These are phyloP conservation scores for Sugiyamaella boreocaroliniensis DNA, from an alignment of 805 yeast species.

Conservation along the genomic window DNA sequence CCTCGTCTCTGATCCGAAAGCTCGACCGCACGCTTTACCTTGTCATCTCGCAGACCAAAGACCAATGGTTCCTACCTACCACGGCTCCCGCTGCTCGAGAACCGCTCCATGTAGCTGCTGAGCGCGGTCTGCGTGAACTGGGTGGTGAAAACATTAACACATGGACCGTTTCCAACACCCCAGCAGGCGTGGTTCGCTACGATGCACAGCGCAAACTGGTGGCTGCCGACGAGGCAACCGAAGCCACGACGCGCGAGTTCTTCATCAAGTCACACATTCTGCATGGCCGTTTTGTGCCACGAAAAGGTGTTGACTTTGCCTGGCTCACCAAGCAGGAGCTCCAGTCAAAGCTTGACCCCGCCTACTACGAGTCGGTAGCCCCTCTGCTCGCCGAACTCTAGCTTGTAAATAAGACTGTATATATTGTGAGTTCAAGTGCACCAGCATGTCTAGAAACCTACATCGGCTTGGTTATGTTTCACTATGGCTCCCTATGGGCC, in stretches of 20 bases:
- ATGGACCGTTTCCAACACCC: conserved; percentile 87
- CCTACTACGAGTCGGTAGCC: conserved; percentile 49
- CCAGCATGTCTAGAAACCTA: background rate
- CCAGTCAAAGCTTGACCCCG: conserved; percentile 41
- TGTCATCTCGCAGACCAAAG: conserved; percentile 41
- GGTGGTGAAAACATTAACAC: conserved; percentile 77
- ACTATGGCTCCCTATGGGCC: too few species aligned
- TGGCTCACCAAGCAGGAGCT: conserved; percentile 88
- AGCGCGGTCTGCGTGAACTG: conserved; percentile 56
- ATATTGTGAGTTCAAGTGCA: conserved; percentile 6
- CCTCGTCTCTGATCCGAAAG: conserved; percentile 66
- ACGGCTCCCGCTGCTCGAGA: conserved; percentile 42
- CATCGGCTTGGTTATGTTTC: too few species aligned
- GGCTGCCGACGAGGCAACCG: conserved; percentile 15
- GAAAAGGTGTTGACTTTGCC: conserved; percentile 46
- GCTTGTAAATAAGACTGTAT: conserved; percentile 7
- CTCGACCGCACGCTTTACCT: conserved; percentile 76
- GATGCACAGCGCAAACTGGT: conserved; percentile 16
- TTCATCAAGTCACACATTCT: conserved; percentile 81
- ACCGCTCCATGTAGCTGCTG: conserved; percentile 68
- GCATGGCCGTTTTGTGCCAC: conserved; percentile 64
- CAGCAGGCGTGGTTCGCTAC: conserved; percentile 62
- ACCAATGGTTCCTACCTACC: conserved; percentile 72
- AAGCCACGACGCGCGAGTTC: conserved; percentile 46
- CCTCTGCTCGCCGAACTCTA: conserved; percentile 20